Evolutionary conservation across 805 yeast species (phyloP).

Genomic region (Sugiyamaella floridensis): DNA sequence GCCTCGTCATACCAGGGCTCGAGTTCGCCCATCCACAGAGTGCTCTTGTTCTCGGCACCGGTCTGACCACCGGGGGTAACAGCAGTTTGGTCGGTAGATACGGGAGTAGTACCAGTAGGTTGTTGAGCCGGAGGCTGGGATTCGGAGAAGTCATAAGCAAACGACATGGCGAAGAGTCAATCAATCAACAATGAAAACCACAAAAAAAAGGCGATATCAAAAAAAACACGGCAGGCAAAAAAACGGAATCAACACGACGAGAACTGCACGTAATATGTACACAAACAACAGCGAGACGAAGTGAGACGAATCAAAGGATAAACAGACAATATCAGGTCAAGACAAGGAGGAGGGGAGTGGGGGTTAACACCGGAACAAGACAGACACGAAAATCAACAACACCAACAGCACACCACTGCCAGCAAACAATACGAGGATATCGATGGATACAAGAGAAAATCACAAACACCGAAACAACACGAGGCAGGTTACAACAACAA

Average conservation of each 20-base stretch:
- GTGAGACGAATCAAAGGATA: no score
- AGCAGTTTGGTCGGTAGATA: not conserved
- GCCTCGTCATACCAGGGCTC: conserved; percentile 80
- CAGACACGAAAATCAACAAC: not conserved
- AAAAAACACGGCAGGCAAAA: not conserved
- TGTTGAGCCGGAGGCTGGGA: not conserved
- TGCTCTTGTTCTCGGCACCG: conserved; percentile 25
- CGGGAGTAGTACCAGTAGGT: not conserved
- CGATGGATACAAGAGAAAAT: not conserved
- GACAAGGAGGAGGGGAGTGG: no score
- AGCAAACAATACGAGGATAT: not conserved
- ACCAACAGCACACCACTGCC: not conserved
- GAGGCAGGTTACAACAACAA: not conserved
- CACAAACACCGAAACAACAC: not conserved
- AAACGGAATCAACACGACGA: not conserved
- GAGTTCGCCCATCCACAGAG: conserved; percentile 72
- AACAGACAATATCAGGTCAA: no score
- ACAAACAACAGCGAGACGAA: no score
- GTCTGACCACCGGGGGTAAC: not conserved
- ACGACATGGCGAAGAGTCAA: conserved; percentile 5
- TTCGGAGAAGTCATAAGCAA: conserved; percentile 3
- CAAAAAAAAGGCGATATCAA: no score
- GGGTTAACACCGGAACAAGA: no score
- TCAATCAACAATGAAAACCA: conserved; percentile 3
- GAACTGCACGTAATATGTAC: no score